A percentile compares a stretch with the other conserved stretches of the same genome.
Evolutionary conservation across 2,329 filamentous ascomycete genomes (phyloP).

Genomic region (Zarea fungicola): DNA sequence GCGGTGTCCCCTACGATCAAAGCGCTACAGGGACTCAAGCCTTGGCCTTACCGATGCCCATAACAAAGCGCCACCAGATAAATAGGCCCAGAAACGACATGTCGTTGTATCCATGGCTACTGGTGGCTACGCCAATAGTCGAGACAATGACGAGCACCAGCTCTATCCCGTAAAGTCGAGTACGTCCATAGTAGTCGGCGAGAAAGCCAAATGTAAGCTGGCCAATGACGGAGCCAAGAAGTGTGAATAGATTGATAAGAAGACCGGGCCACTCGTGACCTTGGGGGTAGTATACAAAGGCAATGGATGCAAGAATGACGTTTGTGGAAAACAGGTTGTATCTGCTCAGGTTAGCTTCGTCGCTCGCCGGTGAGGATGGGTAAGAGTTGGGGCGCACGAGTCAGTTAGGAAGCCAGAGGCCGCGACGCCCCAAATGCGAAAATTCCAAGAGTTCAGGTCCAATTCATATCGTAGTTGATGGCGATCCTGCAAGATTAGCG

Average conservation of each 20-base stretch:
- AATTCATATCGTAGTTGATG: conserved; percentile 48
- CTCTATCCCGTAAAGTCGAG: conserved; percentile 51
- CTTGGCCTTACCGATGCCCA: conserved; percentile 40
- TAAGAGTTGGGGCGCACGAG: conserved; percentile 33
- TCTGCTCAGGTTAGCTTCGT: conserved; percentile 23
- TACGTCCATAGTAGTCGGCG: conserved; percentile 50
- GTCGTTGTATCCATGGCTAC: conserved; percentile 43
- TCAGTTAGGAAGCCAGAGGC: conserved; percentile 50
- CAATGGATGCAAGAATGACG: conserved; percentile 47
- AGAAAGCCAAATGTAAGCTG: conserved; percentile 50
- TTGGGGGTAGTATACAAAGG: conserved; percentile 48
- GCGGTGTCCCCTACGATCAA: too few species aligned
- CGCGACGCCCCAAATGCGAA: conserved; percentile 50
- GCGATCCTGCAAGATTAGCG: conserved; percentile 36
- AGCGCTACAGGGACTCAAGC: not conserved
- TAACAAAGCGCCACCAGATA: conserved; percentile 50
- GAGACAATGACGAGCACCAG: conserved; percentile 51
- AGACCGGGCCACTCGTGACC: conserved; percentile 39
- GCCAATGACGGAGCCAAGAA: conserved; percentile 47
- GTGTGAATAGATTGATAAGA: conserved; percentile 48
- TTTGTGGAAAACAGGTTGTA: conserved; percentile 53
- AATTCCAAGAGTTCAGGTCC: conserved; percentile 50
- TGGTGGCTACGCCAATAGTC: conserved; percentile 52
- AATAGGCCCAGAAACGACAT: conserved; percentile 47
- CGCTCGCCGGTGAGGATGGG: not conserved